A percentile compares a stretch with the other conserved stretches of the same genome.
phyloP scores from a whole-genome alignment of 768 basidiomycete species.

The Rhodosporidiobolus odoratus region DNA sequence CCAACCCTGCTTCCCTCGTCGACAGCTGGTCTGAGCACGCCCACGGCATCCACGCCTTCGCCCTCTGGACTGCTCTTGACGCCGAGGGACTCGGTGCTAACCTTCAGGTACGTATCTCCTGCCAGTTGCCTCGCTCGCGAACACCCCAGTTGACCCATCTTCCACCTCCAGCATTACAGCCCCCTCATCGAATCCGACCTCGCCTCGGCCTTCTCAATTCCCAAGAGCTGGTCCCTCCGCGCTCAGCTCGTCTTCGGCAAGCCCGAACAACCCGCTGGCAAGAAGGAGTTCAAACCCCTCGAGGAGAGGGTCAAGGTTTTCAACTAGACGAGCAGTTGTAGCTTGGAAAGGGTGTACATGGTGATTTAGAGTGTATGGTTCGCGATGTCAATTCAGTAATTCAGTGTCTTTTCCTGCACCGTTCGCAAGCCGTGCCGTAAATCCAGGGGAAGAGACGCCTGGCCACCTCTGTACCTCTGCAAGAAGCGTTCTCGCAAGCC shows the following conservation, averaged over 20 bases:
- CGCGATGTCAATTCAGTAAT: too few relatives aligned
- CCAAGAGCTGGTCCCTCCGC: conserved; percentile 25
- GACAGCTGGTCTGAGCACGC: conserved; percentile 43
- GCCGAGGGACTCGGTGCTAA: conserved; percentile 46
- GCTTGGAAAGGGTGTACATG: too few relatives aligned
- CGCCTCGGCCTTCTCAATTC: conserved; percentile 31
- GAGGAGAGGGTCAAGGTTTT: conserved; percentile 46
- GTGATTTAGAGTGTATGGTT: neutral
- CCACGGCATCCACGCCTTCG: conserved; percentile 45
- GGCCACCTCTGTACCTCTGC: too few relatives aligned
- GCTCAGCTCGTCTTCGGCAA: conserved; percentile 47
- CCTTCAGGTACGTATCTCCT: conserved; percentile 36
- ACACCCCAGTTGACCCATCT: neutral
- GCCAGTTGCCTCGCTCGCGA: neutral
- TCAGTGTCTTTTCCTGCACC: too few relatives aligned
- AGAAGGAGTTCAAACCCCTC: conserved; percentile 44
- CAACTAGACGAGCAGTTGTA: neutral
- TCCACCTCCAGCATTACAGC: conserved; percentile 38
- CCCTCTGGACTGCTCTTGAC: conserved; percentile 47
- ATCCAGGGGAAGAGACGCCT: too few relatives aligned
- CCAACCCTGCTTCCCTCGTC: neutral
- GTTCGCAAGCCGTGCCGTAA: too few relatives aligned
- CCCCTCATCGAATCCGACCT: conserved; percentile 39
- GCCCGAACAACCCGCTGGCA: conserved; percentile 39
- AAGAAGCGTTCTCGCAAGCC: too few relatives aligned